Evolutionary conservation across 2,329 filamentous ascomycete species (phyloP).

Genomic region (Helicocarpus griseus): DNA sequence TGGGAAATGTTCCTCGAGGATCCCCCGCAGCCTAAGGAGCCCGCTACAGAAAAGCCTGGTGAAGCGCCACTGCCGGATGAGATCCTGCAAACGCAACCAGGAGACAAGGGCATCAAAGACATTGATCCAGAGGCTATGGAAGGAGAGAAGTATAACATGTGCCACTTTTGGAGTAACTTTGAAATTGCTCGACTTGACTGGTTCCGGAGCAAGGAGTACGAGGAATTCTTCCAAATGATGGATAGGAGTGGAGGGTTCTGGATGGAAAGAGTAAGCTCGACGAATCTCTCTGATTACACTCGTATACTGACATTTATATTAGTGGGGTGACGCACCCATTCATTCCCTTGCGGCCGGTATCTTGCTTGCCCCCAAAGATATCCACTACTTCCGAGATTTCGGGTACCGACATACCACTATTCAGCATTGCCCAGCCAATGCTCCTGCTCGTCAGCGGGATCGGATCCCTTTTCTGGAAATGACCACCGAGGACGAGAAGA

Average conservation of each 20-base stretch:
- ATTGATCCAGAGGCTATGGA: slow-evolving; percentile 93
- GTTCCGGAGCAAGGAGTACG: slow-evolving; percentile 95
- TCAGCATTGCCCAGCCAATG: slow-evolving; percentile 95
- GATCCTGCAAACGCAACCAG: slow-evolving; percentile 65
- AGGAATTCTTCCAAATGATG: slow-evolving; percentile 99
- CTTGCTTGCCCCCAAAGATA: slow-evolving; percentile 68
- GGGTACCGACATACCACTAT: slow-evolving; percentile 98
- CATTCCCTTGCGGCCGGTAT: slow-evolving; percentile 92
- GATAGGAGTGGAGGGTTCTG: slow-evolving; percentile 95
- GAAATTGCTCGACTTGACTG: slow-evolving; percentile 92
- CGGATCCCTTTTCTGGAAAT: slow-evolving; percentile 71
- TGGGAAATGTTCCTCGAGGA: slow-evolving; percentile 99
- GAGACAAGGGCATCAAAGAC: slow-evolving; percentile 59
- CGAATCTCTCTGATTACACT: slow-evolving; percentile 1
- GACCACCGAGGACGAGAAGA: slow-evolving; percentile 71
- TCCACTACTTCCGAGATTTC: slow-evolving; percentile 98
- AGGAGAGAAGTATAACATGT: slow-evolving; percentile 98
- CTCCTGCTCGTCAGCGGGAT: slow-evolving; percentile 74
- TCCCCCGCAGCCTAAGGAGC: slow-evolving; percentile 42
- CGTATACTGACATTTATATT: slow-evolving; percentile 5
- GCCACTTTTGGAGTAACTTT: slow-evolving; percentile 99
- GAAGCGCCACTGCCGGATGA: slow-evolving; percentile 69
- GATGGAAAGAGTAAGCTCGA: slow-evolving; percentile 77
- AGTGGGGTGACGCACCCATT: slow-evolving; percentile 98
- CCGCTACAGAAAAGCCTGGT: slow-evolving; percentile 38